Evolutionary conservation across 371 early-diverging fungal species (phyloP).

Genomic region (Basidiobolus meristosporus): DNA sequence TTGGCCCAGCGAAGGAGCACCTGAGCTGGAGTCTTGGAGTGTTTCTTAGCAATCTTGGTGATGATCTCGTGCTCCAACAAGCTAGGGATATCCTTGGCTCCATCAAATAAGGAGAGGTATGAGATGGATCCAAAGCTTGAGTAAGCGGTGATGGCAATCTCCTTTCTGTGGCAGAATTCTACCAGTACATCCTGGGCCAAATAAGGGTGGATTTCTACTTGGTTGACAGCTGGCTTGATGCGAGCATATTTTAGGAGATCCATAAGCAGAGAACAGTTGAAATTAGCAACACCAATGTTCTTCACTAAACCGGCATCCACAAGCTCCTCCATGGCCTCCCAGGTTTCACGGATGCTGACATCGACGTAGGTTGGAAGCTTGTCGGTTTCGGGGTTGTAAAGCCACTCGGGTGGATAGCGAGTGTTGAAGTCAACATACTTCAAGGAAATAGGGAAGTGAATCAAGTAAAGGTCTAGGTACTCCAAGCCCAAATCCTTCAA

Average conservation of each 20-base stretch:
- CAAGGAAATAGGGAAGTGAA: constrained; percentile 41
- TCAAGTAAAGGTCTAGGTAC: constrained; percentile 56
- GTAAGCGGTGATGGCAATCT: constrained; percentile 34
- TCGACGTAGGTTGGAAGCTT: constrained; percentile 7
- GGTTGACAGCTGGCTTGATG: constrained; percentile 21
- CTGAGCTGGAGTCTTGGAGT: constrained; percentile 23
- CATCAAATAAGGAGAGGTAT: constrained; percentile 7
- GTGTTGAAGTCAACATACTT: constrained; percentile 7
- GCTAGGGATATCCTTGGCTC: constrained; percentile 12
- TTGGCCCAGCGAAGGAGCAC: constrained; percentile 19
- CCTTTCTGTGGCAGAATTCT: constrained; percentile 19
- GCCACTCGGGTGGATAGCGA: constrained; percentile 12
- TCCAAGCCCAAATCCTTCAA: constrained; percentile 21
- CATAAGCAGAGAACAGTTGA: constrained; percentile 19
- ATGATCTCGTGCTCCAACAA: constrained; percentile 18
- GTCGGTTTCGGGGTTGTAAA: constrained; percentile 10
- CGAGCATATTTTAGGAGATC: constrained; percentile 23
- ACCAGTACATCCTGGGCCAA: constrained; percentile 28
- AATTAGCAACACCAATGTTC: constrained; percentile 42
- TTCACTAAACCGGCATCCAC: constrained; percentile 14
- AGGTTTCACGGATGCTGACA: constrained; percentile 8
- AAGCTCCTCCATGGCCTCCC: constrained; percentile 22
- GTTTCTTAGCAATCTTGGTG: constrained; percentile 17
- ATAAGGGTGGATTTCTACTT: constrained; percentile 52
- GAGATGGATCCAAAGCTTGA: constrained; percentile 29